phyloP scores from a whole-genome alignment of 2,329 filamentous ascomycete species.

The Ophiostoma quercus region DNA sequence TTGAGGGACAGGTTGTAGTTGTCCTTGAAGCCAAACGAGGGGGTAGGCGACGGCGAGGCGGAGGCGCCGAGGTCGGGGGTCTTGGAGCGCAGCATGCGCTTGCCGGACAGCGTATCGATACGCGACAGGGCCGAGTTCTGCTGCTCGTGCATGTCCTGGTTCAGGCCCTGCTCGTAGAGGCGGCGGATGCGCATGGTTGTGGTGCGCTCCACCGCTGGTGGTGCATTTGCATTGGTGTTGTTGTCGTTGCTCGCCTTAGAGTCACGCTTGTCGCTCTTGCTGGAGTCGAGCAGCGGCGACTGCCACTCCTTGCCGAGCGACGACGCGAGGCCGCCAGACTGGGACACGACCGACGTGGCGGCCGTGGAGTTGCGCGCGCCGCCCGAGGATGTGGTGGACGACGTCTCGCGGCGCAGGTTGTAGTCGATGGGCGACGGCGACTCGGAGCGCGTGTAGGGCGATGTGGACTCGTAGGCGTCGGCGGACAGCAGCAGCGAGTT shows the following conservation, averaged over 20 bases:
- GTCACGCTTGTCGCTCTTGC: conserved; percentile 23
- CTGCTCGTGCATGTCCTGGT: conserved; percentile 73
- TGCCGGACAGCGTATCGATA: conserved; percentile 70
- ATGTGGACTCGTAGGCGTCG: conserved; percentile 36
- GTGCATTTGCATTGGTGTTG: conserved; percentile 32
- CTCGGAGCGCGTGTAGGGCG: conserved; percentile 39
- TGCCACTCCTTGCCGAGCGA: conserved; percentile 48
- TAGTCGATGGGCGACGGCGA: conserved; percentile 59
- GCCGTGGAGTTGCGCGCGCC: conserved; percentile 75
- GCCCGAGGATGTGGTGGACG: conserved; percentile 72
- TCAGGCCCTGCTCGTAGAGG: conserved; percentile 77
- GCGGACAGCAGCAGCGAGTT: conserved; percentile 29
- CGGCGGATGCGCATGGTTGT: conserved; percentile 65
- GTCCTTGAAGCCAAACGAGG: conserved; percentile 41
- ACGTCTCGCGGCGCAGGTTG: conserved; percentile 75
- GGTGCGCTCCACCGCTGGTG: conserved; percentile 52
- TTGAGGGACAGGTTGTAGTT: conserved; percentile 29
- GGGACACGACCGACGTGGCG: conserved; percentile 81
- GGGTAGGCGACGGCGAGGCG: conserved; percentile 44
- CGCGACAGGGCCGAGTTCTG: conserved; percentile 71
- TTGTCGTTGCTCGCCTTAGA: background rate
- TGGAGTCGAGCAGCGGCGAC: conserved; percentile 29
- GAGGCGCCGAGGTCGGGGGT: conserved; percentile 46
- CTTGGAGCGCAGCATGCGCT: conserved; percentile 47
- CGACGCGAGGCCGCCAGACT: conserved; percentile 43